phyloP scores from a whole-genome alignment of 495 filamentous ascomycete species.

The Daldinia loculata region DNA sequence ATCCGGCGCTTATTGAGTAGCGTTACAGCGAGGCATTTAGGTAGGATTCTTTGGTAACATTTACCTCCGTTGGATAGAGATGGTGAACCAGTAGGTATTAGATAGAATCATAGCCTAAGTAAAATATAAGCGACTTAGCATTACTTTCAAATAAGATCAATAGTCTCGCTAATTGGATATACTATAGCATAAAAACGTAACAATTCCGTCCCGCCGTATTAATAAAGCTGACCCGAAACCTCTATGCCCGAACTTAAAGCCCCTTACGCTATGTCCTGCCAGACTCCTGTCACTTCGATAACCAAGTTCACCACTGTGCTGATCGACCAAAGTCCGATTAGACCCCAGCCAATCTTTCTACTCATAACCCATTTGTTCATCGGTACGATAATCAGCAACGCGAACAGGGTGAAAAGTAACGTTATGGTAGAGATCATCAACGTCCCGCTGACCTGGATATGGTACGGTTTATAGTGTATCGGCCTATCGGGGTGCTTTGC shows the following conservation, averaged over 20 bases:
- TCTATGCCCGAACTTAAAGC: conserved; percentile 3
- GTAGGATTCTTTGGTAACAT: too few species aligned
- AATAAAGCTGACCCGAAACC: conserved; percentile 4
- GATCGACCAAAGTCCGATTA: conserved; percentile 85
- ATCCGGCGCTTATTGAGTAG: background rate
- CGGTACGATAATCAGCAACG: conserved; percentile 82
- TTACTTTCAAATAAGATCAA: background rate
- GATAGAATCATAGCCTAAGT: background rate
- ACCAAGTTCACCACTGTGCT: conserved; percentile 84
- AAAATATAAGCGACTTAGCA: background rate
- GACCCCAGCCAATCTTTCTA: conserved; percentile 78
- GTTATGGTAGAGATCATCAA: conserved; percentile 83
- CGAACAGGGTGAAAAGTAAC: conserved; percentile 79
- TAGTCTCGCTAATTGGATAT: background rate
- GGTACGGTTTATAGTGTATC: conserved; percentile 68
- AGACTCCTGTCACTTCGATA: conserved; percentile 75
- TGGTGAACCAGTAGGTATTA: too few species aligned
- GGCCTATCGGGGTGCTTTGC: conserved; percentile 65
- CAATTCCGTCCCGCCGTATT: conserved; percentile 13
- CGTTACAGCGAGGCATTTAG: too few species aligned
- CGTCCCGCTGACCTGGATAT: conserved; percentile 83
- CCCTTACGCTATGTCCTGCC: conserved; percentile 50
- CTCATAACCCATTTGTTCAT: conserved; percentile 91
- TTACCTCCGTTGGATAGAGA: too few species aligned
- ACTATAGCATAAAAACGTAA: background rate